Conservation (phyloP, 495 filamentous ascomycete genomes). For the Astrothelium macrocarpum region DNA sequence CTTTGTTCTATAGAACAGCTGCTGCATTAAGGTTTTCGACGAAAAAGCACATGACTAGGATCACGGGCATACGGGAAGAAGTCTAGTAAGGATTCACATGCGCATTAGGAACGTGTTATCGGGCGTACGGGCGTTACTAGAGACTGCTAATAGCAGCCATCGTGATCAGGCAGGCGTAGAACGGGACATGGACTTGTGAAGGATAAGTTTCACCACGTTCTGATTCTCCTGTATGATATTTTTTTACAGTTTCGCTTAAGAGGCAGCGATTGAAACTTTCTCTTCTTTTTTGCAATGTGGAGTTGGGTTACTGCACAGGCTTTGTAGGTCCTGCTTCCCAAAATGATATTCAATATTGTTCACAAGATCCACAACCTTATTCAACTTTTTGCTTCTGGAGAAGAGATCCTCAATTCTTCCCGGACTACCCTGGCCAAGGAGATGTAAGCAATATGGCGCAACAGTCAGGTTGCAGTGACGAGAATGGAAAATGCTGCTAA, state of each 20-base stretch:
- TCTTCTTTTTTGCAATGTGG: not conserved
- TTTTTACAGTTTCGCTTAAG: not conserved
- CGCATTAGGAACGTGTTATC: not conserved
- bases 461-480: not conserved
- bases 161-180: not conserved
- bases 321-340: not conserved
- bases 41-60: conserved; percentile 6
- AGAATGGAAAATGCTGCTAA: not conserved
- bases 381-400: not conserved
- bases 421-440: not conserved
- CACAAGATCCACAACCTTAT: not conserved
- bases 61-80: not conserved
- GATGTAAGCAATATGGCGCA: too few species aligned
- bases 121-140: conserved; percentile 2
- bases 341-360: not conserved
- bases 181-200: not conserved
- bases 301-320: not conserved
- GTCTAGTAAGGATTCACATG: not conserved
- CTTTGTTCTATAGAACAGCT: not conserved
- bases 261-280: not conserved
- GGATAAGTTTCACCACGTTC: not conserved
- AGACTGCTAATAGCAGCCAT: not conserved
- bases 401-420: not conserved
- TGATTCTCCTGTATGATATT: conserved; percentile 3
- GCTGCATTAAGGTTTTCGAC: not conserved